Base-by-base conservation (phyloP, 371 early-diverging fungal genomes). In the Rhizopus arrhizus region DNA sequence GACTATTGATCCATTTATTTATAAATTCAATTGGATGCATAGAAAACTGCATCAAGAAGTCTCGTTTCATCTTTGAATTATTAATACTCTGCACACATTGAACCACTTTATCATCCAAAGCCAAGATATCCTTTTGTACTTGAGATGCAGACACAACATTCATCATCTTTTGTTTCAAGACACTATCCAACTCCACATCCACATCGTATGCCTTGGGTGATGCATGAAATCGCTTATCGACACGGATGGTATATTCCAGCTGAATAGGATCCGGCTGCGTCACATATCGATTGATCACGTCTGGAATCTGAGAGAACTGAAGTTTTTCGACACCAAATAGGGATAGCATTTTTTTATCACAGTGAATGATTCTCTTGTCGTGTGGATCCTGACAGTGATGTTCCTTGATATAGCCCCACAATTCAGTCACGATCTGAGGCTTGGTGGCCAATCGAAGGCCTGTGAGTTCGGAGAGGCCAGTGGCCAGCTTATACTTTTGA, bases 341-440 rank as follows among this genome's bases (percentile, higher is more conserved):
- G 12, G 79, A 66, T 41, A 67, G 47, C 35, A 95, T 58, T 4
- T 73, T 74, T 13, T 64, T 65, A 65, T 91, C 87, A 58, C 89
- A 84, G 50, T 85, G 80, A 48, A 92, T 86, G 13, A 82, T 50
- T 33, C 88, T 68, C 62, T 89, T 88, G 66, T 95, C 93, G 35
- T 92, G 86, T 4, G 76, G 67, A 70, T 94, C 94, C 70, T 91
- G 92, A 34, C 94, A 72, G 43, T 89, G 87, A 63, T 92, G 72
- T 69, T 87, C 88, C 81, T 94, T 96, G 68, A 97, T 87, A 70
- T 98, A 98, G 66, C 95, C 91, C 97, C 97, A 97, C 29, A 98
- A 54, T 29, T 87, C 91, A 74, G 86, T 81, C 42, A 95, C 86
- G 34, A 95, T 86, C 11, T 87, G 85, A 2, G 86, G 72, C 46